Base-by-base conservation (phyloP, 441 rosid genomes). In the Brassica balearica region DNA sequence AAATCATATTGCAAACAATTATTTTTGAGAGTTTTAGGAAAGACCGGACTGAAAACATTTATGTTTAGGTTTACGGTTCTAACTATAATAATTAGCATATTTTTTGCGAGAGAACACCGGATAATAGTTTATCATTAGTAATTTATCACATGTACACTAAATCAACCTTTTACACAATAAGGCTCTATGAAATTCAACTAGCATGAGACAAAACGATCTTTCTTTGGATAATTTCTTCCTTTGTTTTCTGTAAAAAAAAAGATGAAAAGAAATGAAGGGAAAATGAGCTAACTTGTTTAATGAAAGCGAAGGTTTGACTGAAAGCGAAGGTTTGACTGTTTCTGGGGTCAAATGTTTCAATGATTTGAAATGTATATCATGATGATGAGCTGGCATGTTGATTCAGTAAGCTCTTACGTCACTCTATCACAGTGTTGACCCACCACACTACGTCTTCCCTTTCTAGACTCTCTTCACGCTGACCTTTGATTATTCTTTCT, bases 341-440 rank as follows among this genome's bases (percentile, higher is more conserved):
- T 8, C 17, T 3, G 11, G 61, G 61, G 25, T 19, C 25, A 56
- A 56, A 8, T 56, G 3, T 56, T 56, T 56, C 59, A 53, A 53
- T 53, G 59, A 56, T 19, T 17, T 56, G 81, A 65, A 38, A 67
- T 56, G 80, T 8, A 55, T 46, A 69, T 17, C 19, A 41, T 25
- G 14, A 38, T 41, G 14, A 38, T 78, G 68, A 78, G 77, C 81
- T 77, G 81, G 68, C 68, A 27, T 55, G 29, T 65, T 72, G 17
- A 56, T 43, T 43, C 41, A 59, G 63, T 77, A 46, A 66, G 71
- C 68, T 15, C 76, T 72, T 9, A 62, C 68, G 76, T 72, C 76
- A 72, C 38, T 60, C 2, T 11, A 20, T 43, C 3, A 9, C 2
- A 41, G 77, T 72, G 63, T 72, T 78, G 81, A 78, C 76, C 71